Evolutionary conservation across 768 basidiomycete genomes (phyloP), one percentile per base, ranked within the genome.

Genomic region (Mycena olivaceomarginata): DNA sequence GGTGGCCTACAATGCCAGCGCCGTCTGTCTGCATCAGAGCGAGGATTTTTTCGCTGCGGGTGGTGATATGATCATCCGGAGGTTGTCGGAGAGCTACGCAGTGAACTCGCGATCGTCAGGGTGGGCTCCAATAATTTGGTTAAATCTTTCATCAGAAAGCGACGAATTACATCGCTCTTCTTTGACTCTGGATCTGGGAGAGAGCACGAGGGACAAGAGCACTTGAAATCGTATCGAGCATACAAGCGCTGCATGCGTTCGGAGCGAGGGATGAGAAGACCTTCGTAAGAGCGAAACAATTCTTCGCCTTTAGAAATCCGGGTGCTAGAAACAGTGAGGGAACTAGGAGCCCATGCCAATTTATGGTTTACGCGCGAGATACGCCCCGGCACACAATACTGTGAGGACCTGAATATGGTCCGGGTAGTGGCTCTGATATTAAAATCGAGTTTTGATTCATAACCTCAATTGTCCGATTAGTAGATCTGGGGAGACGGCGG

Each of bases 51-150:
- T 51, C 62, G 64, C 46, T 66, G 9, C 12, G 45, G 46, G 63
- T 46, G 48, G 39, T 64, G 48, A 72, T 41, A 16, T 72, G 60
- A 18, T 64, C 63, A 39, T 64, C 64, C 12, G 63, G 63, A 46
- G 66, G 48, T 18, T 20, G 25, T 72, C 71, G 40, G 62, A 15
- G 9, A 72, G 12, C 71, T 62, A 66, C 13, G 62, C 16, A 11
- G n/a, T 7, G 37, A 64, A 56, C n/a, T 25, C 53, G 11, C n/a
- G 45, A 45, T 64, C 57, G 60, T 11, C 43, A 2, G 6, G 10
- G 1, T 25, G 25, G 51, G 8, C 22, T 25, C 59, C 18, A 37
- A 39, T 12, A 31, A 12, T 1, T 60, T n/a, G 4, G 43, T 20
- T 57, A 59, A 31, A 25, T 60, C 64, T 8, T 70, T 20, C 37